Evolutionary conservation across 306 rosid genomes (phyloP).

Genomic region (Quillaja saponaria): DNA sequence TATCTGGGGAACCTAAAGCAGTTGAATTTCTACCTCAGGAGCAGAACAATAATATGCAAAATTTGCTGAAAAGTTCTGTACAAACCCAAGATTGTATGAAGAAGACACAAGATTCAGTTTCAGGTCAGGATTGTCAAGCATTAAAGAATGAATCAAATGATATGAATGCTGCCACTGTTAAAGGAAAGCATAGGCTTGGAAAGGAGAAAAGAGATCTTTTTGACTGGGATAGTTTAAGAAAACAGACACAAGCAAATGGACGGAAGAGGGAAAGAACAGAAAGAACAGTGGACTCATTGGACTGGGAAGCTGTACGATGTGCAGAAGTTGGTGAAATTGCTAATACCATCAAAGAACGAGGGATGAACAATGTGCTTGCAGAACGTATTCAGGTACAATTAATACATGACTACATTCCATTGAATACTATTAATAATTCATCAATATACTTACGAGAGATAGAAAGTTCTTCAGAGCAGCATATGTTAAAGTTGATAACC

Average conservation of each 20-base stretch:
- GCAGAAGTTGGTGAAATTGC: conserved; percentile 83
- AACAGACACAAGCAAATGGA: conserved; percentile 57
- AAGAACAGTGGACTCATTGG: conserved; percentile 82
- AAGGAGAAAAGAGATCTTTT: conserved; percentile 48
- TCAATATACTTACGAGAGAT: conserved; percentile 22
- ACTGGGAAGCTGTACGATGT: conserved; percentile 94
- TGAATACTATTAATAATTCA: conserved; percentile 9
- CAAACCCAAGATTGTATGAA: conserved; percentile 36
- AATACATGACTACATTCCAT: neutral
- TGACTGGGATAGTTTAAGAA: conserved; percentile 81
- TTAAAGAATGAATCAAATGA: conserved; percentile 44
- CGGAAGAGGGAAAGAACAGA: conserved; percentile 59
- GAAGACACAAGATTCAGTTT: conserved; percentile 39
- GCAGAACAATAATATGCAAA: conserved; percentile 30
- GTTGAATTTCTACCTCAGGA: conserved; percentile 23
- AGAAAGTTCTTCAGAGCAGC: conserved; percentile 23
- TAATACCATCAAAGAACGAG: conserved; percentile 75
- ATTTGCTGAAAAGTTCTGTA: conserved; percentile 31
- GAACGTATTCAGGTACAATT: conserved; percentile 74
- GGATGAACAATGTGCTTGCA: conserved; percentile 94
- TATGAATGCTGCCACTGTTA: conserved; percentile 45
- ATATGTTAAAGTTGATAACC: conserved; percentile 34
- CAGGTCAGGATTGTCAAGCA: conserved; percentile 37
- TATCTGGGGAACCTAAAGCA: conserved; percentile 30
- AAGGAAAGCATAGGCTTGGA: conserved; percentile 42